Base-by-base conservation (phyloP, 2,329 filamentous ascomycete species). In the Pseudogymnoascus sp. region DNA sequence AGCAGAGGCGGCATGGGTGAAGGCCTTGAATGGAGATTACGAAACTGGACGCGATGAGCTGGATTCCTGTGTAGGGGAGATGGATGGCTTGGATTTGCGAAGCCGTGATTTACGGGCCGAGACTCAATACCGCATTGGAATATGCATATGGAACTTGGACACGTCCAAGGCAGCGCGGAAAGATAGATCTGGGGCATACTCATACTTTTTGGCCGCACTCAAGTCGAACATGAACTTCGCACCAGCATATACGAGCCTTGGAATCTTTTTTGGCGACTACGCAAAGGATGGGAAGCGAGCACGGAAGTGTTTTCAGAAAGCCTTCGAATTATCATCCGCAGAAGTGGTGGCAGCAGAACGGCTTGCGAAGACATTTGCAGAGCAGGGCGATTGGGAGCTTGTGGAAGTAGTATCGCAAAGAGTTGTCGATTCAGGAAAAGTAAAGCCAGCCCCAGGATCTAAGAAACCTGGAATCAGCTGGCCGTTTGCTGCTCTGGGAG, bases 391-490 rank as follows among this genome's bases (percentile, higher is more conserved):
- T 69, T 99, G 94, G 94, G 94, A 97, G 66, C 85, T 95, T 58
- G 95, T 99, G 6, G 94, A 97, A 75, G 84, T 95, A 18, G 87
- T 99, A 32, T 89, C 94, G 1, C 89, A 92, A 71, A 85, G 95
- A 58, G 89, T 97, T 0, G 87, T 97, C 2, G 90, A 97, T 64
- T 97, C 93, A n/a, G 94, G 94, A 60, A 94, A 91, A 73, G 90
- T 93, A 39, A 89, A 88, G 66, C 90, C 91, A 22, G 86, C 92
- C 1, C 93, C 94, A 8, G 94, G 95, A 1, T 97, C 93, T 1
- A 96, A 95, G 79, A 87, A 89, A 68, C 93, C 90, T 74, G 91
- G 91, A 1, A 86, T 95, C 65, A 97, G 92, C 74, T 99, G 94
- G 94, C 94, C 94, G 1, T 96, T 91, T 71, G 91, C 93, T 2